A percentile compares a stretch with the other conserved stretches of the same genome.
Conservation (phyloP, 176 grass and related monocot species). For the maize (Zea mays) region DNA sequence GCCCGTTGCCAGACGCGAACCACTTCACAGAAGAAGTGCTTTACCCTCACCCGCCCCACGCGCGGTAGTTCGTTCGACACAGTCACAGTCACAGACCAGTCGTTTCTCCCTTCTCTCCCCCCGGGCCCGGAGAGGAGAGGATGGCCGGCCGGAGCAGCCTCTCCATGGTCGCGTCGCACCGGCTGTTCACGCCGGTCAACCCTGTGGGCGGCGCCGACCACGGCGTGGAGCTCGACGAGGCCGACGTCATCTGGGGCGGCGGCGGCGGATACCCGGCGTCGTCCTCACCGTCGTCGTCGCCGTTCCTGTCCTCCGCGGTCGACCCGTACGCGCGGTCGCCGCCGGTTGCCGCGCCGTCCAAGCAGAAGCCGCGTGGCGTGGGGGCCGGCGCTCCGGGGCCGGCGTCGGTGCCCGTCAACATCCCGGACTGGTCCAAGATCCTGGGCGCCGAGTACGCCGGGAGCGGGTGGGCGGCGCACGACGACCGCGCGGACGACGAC, state of each 20-base stretch:
- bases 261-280: background rate
- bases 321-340: constrained; percentile 32
- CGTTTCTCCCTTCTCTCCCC: background rate
- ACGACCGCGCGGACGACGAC: constrained; percentile 37
- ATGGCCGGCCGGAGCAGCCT: constrained; percentile 71
- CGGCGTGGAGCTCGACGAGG: constrained; percentile 50
- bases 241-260: constrained; percentile 72
- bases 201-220: constrained; percentile 12
- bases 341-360: constrained; percentile 36
- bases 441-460: constrained; percentile 61
- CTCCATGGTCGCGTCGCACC: constrained; percentile 47
- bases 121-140: background rate
- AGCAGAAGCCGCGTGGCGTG: constrained; percentile 17
- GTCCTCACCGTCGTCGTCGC: constrained; percentile 12
- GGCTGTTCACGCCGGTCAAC: constrained; percentile 61
- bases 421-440: constrained; percentile 94
- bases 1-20: constrained; percentile 17
- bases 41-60: background rate
- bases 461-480: constrained; percentile 41
- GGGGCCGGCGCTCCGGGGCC: background rate
- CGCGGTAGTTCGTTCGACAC: background rate
- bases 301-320: constrained; percentile 20
- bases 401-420: constrained; percentile 73
- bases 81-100: background rate
- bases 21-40: background rate